A percentile compares a stretch with the other conserved stretches of the same genome.
These are phyloP conservation scores for Lactifluus piperatus DNA, from an alignment of 768 basidiomycete genomes.

Conservation along the genomic window DNA sequence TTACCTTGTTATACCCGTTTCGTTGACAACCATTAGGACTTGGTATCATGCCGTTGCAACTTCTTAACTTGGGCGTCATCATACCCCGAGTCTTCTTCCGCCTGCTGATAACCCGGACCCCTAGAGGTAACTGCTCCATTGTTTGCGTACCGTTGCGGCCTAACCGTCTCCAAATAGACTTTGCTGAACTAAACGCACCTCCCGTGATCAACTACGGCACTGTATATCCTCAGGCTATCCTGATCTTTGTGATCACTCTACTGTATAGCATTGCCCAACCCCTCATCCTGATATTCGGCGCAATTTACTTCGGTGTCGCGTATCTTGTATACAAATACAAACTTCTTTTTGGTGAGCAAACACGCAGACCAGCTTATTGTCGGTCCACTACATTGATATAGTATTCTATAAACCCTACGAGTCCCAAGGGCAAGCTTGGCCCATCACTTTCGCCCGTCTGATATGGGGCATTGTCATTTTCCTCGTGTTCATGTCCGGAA, in stretches of 20 bases:
- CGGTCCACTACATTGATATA: constrained; percentile 26
- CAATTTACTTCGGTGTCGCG: constrained; percentile 90
- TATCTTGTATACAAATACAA: constrained; percentile 99
- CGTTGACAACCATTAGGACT: constrained; percentile 41
- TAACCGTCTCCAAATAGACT: constrained; percentile 46
- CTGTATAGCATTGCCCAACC: constrained; percentile 96
- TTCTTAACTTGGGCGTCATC: constrained; percentile 85
- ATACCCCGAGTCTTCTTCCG: constrained; percentile 70
- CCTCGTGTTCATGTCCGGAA: constrained; percentile 93
- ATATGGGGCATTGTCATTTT: constrained; percentile 92
- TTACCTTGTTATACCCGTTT: background rate
- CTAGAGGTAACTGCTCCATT: constrained; percentile 51
- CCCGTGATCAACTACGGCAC: constrained; percentile 98
- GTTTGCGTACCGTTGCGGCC: background rate
- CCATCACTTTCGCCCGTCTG: constrained; percentile 85
- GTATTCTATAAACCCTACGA: constrained; percentile 99
- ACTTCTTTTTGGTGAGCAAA: constrained; percentile 73
- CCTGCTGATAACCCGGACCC: constrained; percentile 77
- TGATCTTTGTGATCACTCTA: constrained; percentile 92
- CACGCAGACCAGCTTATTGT: background rate
- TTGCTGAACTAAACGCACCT: constrained; percentile 92
- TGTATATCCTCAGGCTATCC: constrained; percentile 93
- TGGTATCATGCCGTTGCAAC: constrained; percentile 92
- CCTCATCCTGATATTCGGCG: constrained; percentile 89
- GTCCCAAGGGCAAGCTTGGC: constrained; percentile 96